Evolutionary conservation across 441 rosid species (phyloP), one percentile per base, ranked within the genome.

Genomic region (Pelargonium fulgidum): DNA sequence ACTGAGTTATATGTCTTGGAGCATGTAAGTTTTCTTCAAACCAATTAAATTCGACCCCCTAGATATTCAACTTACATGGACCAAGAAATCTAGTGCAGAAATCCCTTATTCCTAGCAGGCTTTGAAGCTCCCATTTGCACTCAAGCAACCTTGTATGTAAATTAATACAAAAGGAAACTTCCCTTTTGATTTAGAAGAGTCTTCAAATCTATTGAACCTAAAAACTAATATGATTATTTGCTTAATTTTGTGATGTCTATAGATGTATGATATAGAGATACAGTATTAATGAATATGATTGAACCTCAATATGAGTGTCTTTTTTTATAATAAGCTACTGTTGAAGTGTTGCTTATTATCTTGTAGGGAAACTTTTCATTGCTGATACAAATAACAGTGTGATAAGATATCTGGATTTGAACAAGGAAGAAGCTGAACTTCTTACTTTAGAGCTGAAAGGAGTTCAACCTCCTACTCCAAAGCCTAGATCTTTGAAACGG

Each of bases 321-420:
- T 36, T 16, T 16, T 14, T 70, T 14, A 36, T 16, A 47, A 56
- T 61, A 20, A 74, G 20, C 29, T 29, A 9, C 5, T 20, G 12
- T 20, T 68, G 63, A 71, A 56, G 24, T 48, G 59, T 65, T 63
- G 39, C 70, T 20, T 45, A 67, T 70, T 29, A 67, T 68, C 72
- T 64, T 82, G 73, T 85, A 91, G 99, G 97, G 72, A 85, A 79
- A 74, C 86, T 94, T 66, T 84, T 78, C 54, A 83, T 91, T 70
- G 98, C 99, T 33, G 98, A 94, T 83, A 94, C 98, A 63, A 94
- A 91, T 84, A 94, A 94, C 79, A 87, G 83, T 50, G 78, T 87
- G 45, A 86, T 93, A 67, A 81, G 99, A 73, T 91, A 82, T 75
- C 76, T 94, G 72, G 96, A 91, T 70, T 44, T 86, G 75, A 89